These are phyloP conservation scores for Alternaria incomplexa DNA, from an alignment of 2,329 filamentous ascomycete species.

Conservation along the genomic window DNA sequence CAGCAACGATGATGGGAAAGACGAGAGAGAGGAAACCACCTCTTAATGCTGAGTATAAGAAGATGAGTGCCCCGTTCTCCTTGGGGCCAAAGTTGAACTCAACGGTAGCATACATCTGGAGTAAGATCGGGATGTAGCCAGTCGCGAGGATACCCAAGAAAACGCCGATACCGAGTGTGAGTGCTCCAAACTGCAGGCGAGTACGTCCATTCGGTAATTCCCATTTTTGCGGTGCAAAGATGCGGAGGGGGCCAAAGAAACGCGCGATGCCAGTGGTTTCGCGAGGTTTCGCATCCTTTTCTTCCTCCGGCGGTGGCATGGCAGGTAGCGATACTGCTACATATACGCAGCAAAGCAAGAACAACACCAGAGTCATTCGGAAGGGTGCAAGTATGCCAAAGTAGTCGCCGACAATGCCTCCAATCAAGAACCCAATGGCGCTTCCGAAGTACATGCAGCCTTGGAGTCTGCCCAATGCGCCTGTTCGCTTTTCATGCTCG, in stretches of 20 bases:
- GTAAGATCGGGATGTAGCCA: conserved; percentile 68
- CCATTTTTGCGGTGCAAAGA: conserved; percentile 66
- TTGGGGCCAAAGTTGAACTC: conserved; percentile 53
- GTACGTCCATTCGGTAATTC: conserved; percentile 58
- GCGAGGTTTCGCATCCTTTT: conserved; percentile 34
- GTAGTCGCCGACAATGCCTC: conserved; percentile 68
- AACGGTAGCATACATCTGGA: conserved; percentile 58
- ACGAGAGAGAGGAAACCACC: conserved; percentile 53
- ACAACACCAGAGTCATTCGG: conserved; percentile 66
- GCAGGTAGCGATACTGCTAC: conserved; percentile 53
- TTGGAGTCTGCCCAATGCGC: conserved; percentile 69
- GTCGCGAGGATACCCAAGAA: conserved; percentile 73
- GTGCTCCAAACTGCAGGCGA: conserved; percentile 65
- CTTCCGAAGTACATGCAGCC: conserved; percentile 72
- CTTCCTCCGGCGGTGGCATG: conserved; percentile 52
- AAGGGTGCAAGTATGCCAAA: conserved; percentile 71
- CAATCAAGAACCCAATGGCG: conserved; percentile 68
- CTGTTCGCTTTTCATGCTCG: conserved; percentile 65
- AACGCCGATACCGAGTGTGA: conserved; percentile 69
- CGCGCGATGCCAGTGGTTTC: conserved; percentile 52
- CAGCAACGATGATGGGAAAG: conserved; percentile 54
- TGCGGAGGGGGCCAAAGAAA: conserved; percentile 68
- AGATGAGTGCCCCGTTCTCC: conserved; percentile 55
- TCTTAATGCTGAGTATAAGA: conserved; percentile 53
- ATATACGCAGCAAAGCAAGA: conserved; percentile 52